A percentile compares a stretch with the other conserved stretches of the same genome.
These are phyloP conservation scores for Leonotis leonurus DNA, from an alignment of 257 asterid genomes.

Conservation along the genomic window DNA sequence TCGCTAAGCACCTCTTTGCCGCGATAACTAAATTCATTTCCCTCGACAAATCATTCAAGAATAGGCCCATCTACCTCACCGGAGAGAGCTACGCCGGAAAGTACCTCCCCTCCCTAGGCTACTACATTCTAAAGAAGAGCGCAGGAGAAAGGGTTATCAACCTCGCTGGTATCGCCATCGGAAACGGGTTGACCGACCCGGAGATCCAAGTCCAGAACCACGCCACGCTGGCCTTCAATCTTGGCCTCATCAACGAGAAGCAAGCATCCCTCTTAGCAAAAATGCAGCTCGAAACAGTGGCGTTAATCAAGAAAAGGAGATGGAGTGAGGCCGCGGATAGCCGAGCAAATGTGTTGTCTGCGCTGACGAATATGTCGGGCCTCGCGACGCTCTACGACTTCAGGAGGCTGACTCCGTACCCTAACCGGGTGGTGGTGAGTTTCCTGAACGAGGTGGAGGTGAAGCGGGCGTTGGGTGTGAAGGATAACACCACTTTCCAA, in stretches of 20 bases:
- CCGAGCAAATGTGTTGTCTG: slow-evolving; percentile 27
- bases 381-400: slow-evolving; percentile 62
- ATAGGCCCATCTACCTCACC: slow-evolving; percentile 55
- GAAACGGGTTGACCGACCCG: slow-evolving; percentile 88
- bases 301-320: slow-evolving; percentile 19
- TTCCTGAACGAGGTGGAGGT: slow-evolving; percentile 44
- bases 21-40: slow-evolving; percentile 51
- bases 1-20: slow-evolving; percentile 48
- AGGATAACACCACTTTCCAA: slow-evolving; percentile 27
- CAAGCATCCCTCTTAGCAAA: slow-evolving; percentile 42
- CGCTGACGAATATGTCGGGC: slow-evolving; percentile 57
- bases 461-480: slow-evolving; percentile 48
- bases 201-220: slow-evolving; percentile 58
- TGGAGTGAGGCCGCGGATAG: slow-evolving; percentile 60
- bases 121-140: slow-evolving; percentile 41
- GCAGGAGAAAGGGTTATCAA: slow-evolving; percentile 41
- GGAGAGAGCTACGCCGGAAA: slow-evolving; percentile 92
- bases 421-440: slow-evolving; percentile 37
- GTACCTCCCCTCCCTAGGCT: slow-evolving; percentile 69
- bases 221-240: slow-evolving; percentile 37
- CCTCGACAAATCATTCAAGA: slow-evolving; percentile 38
- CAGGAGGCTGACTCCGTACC: slow-evolving; percentile 53
- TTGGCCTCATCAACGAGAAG: slow-evolving; percentile 61
- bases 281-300: slow-evolving; percentile 35
- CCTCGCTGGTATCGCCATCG: slow-evolving; percentile 64